Evolutionary conservation across 106 monocot species (phyloP).

Genomic region (Allium cepa): DNA sequence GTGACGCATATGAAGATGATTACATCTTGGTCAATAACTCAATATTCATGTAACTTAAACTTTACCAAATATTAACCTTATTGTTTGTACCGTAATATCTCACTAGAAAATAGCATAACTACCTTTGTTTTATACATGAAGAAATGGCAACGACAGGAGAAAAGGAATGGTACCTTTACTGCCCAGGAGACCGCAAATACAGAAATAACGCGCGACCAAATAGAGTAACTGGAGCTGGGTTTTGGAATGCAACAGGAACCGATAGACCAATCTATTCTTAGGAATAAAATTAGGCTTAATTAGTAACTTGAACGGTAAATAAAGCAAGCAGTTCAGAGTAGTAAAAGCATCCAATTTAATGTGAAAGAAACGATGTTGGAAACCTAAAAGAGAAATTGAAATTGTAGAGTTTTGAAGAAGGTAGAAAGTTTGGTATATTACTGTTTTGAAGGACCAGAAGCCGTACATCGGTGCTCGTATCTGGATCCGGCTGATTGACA

Average conservation of each 20-base stretch:
- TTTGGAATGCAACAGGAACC: slow-evolving; percentile 98
- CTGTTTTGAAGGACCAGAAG: too few species aligned
- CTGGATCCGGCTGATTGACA: too few species aligned
- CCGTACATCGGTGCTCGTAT: too few species aligned
- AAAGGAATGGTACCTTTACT: slow-evolving; percentile 99
- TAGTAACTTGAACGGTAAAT: too few species aligned
- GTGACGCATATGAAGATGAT: background rate
- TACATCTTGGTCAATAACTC: background rate
- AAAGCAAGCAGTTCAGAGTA: too few species aligned
- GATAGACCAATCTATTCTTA: slow-evolving; percentile 93
- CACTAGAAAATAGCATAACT: background rate
- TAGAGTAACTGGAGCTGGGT: slow-evolving; percentile 86
- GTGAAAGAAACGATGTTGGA: too few species aligned
- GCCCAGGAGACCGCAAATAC: slow-evolving; percentile 90
- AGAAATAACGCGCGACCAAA: slow-evolving; percentile 91
- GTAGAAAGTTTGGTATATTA: too few species aligned
- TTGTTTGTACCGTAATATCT: too few species aligned
- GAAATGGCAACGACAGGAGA: slow-evolving; percentile 86
- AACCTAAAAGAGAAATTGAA: too few species aligned
- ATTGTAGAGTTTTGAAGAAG: too few species aligned
- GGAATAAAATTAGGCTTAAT: too few species aligned
- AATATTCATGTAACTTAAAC: background rate
- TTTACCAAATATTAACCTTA: background rate
- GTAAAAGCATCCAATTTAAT: too few species aligned
- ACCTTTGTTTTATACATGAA: slow-evolving; percentile 5